A percentile compares a stretch with the other conserved stretches of the same genome.
phyloP scores from a whole-genome alignment of 2,329 filamentous ascomycete genomes.

The Arthrobotrys megalospora region DNA sequence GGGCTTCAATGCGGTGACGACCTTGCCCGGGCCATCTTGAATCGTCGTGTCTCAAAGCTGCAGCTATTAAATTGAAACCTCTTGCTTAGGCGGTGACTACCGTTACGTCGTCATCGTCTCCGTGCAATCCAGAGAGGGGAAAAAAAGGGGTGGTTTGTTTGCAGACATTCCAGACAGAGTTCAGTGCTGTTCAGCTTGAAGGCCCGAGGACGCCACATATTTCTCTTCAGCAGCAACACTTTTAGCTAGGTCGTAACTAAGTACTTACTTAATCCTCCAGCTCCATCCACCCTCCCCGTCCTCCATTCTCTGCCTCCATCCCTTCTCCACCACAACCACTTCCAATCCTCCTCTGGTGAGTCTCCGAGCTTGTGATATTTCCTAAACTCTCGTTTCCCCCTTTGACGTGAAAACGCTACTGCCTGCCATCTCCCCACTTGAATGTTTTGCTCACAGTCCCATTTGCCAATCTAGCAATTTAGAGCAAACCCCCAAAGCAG shows the following conservation, averaged over 20 bases:
- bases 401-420: not conserved
- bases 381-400: not conserved
- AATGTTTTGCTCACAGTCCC: constrained; percentile 22
- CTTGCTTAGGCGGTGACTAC: constrained; percentile 9
- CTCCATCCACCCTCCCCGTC: constrained; percentile 9
- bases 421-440: constrained; percentile 11
- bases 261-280: too few species aligned
- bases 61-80: constrained; percentile 12
- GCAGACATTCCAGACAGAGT: not conserved
- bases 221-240: constrained; percentile 42
- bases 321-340: constrained; percentile 13
- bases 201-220: constrained; percentile 47
- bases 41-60: constrained; percentile 8
- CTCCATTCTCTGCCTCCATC: constrained; percentile 6
- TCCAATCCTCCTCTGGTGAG: not conserved
- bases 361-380: not conserved
- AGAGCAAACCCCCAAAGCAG: not conserved
- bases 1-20: not conserved
- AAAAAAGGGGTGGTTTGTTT: constrained; percentile 12
- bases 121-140: not conserved
- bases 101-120: constrained; percentile 9
- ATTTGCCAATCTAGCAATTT: constrained; percentile 4
- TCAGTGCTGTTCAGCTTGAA: constrained; percentile 16
- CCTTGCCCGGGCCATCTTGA: constrained; percentile 13
- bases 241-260: too few species aligned